Base-by-base conservation (phyloP, 495 filamentous ascomycete species). In the Saxispiralis lemnorum region DNA sequence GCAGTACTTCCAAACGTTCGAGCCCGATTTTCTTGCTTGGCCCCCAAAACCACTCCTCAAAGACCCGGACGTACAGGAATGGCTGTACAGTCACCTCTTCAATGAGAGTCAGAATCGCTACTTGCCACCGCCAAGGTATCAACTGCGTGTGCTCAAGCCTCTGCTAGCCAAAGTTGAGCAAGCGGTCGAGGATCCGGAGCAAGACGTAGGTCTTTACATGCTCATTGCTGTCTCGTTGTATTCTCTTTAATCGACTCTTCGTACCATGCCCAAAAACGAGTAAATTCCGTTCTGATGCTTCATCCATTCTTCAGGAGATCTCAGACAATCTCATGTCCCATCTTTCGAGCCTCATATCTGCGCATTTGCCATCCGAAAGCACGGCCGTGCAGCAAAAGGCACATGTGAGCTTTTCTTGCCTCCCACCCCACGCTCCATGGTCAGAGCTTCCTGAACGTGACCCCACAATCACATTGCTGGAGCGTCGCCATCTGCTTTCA, bases 131-230 rank as follows among this genome's bases (percentile, higher is more conserved):
- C 60, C 61, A 17, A 60, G 72, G 13, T 93, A 93, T 51, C 72
- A 71, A 40, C 56, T 78, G n/a, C 69, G 75, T 34, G 68, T 86
- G 0, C 56, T 93, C 42, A 93, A 89, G 59, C 60, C 68, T 44
- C 63, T 93, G 34, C 57, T 80, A 1, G 51, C 65, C 5, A 70
- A 61, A 20, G 73, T 92, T 30, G 82, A 92, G 59, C 59, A 64
- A 9, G 64, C 73, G 17, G 77, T 89, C 18, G 60, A 66, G 30
- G 72, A 92, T 59, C 84, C 82, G 47, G 83, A 89, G 41, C 67
- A 79, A 62, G 77, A 93, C 78, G 85, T 93, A 77, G 64, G 81
- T 51, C 11, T 28, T n/a, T 17, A n/a, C n/a, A n/a, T n/a, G n/a
- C n/a, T n/a, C n/a, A n/a, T n/a, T n/a, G n/a, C n/a, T n/a, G n/a